Base-by-base conservation (phyloP, 2,329 filamentous ascomycete genomes). In the Talaromyces sp. region DNA sequence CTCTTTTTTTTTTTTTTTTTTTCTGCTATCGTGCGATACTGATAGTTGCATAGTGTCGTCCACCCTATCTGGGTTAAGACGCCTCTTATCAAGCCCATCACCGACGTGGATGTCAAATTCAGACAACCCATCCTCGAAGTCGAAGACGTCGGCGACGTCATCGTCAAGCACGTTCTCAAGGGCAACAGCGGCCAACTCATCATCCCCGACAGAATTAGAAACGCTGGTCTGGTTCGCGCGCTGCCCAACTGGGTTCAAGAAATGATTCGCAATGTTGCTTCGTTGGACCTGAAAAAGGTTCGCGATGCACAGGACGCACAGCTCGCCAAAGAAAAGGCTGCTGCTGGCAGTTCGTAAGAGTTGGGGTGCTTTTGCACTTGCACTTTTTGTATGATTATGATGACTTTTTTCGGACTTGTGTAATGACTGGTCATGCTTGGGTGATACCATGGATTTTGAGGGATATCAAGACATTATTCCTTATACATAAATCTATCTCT, bases 111-210 rank as follows among this genome's bases (percentile, higher is more conserved):
- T 2, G 47, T 66, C 1, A 59, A 71, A 27, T 75, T 75, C 64
- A 64, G 65, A 15, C 74, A 75, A 60, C 70, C 73, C 2, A 64
- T 75, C 8, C 68, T 79, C 64, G 73, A 72, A 15, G 65, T 72
- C 2, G 67, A 77, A 54, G 68, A 66, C 8, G 76, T 85, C 15
- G 78, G 81, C 3, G 73, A 78, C 4, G 80, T 77, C 0, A 76
- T 85, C 5, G 77, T 83, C 47, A 75, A 75, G 62, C 80, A 84
- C 65, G 75, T 86, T 11, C 68, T 83, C 22, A 78, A 72, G 36
- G 78, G 81, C 55, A 75, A 76, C 57, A 81, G 81, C 63, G 81
- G 78, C 4, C 77, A 81, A 65, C 68, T 84, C 17, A 73, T 84
- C 22, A 65, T 84, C 27, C 80, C 83, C 3, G 71, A 22, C 66